phyloP scores from a whole-genome alignment of 139 green algal species.

The Coelastrella sp. region DNA sequence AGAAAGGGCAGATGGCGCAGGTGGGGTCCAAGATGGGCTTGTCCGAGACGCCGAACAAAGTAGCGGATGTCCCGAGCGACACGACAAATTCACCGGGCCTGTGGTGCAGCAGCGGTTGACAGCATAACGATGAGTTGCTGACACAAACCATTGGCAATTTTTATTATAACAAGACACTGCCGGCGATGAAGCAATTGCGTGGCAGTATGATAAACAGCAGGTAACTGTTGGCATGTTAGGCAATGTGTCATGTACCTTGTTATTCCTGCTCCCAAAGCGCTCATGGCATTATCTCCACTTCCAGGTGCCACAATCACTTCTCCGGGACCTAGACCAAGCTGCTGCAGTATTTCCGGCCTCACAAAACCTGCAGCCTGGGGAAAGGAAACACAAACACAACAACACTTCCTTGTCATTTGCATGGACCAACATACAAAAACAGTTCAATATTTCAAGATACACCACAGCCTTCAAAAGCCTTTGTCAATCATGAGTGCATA shows the following conservation, averaged over 20 bases:
- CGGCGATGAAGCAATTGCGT: no score
- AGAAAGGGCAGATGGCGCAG: conserved; percentile 85
- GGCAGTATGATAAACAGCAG: no score
- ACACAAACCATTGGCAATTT: no score
- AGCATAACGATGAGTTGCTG: neutral
- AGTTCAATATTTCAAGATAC: no score
- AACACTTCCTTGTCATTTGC: no score
- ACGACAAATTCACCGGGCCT: conserved; percentile 70
- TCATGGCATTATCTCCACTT: conserved; percentile 90
- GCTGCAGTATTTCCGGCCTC: conserved; percentile 57
- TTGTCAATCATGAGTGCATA: no score
- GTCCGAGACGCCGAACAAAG: conserved; percentile 82
- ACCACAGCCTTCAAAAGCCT: no score
- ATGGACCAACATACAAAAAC: no score
- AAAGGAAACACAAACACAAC: no score
- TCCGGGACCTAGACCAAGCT: conserved; percentile 66
- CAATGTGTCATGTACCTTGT: no score
- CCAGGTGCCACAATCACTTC: conserved; percentile 75
- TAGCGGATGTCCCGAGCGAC: conserved; percentile 86
- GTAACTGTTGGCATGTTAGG: no score
- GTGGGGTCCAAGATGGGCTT: conserved; percentile 74
- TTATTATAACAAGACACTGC: no score
- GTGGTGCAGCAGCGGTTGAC: neutral
- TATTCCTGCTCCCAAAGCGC: conserved; percentile 76
- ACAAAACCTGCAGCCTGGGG: conserved; percentile 72